Evolutionary conservation across 352 stramenopile species (phyloP).

Genomic region (Lagenidium sp.): DNA sequence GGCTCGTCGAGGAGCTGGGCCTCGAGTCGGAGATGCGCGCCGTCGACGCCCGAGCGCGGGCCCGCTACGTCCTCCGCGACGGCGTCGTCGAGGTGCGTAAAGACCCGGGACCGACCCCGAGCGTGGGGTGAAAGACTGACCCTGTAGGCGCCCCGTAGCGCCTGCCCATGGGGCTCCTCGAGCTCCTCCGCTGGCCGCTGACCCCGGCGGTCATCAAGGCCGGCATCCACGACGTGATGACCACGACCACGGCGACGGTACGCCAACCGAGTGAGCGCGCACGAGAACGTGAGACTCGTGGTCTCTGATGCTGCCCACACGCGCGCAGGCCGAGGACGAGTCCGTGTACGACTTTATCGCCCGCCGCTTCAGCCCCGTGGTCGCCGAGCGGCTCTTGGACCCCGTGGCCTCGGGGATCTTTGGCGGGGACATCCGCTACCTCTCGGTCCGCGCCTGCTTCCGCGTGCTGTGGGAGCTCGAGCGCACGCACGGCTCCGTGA

Average conservation of each 20-base stretch:
- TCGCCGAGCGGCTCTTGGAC: constrained; percentile 75
- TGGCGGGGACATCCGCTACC: constrained; percentile 66
- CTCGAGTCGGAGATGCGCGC: constrained; percentile 57
- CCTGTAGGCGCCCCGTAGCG: constrained; percentile 23
- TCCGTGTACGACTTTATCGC: constrained; percentile 75
- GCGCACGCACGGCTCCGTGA: constrained; percentile 62
- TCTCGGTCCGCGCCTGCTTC: constrained; percentile 81
- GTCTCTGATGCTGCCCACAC: background rate
- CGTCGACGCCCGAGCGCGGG: constrained; percentile 44
- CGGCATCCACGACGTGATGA: constrained; percentile 62
- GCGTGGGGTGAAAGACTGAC: background rate
- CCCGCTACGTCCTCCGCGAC: constrained; percentile 69
- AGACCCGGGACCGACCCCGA: too few relatives aligned
- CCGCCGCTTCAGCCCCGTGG: constrained; percentile 64
- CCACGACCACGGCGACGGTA: constrained; percentile 18
- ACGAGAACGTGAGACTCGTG: background rate
- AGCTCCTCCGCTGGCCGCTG: constrained; percentile 60
- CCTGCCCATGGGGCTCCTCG: constrained; percentile 39
- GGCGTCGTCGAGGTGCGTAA: constrained; percentile 45
- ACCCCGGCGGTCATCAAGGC: constrained; percentile 39
- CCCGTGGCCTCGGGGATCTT: constrained; percentile 82
- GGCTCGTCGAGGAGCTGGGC: constrained; percentile 67
- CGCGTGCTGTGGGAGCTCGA: constrained; percentile 72
- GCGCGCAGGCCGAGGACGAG: constrained; percentile 41
- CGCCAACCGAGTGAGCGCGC: too few relatives aligned